Evolutionary conservation across 1,284 basidiomycete genomes (phyloP).

Genomic region (Melampsora americana): DNA sequence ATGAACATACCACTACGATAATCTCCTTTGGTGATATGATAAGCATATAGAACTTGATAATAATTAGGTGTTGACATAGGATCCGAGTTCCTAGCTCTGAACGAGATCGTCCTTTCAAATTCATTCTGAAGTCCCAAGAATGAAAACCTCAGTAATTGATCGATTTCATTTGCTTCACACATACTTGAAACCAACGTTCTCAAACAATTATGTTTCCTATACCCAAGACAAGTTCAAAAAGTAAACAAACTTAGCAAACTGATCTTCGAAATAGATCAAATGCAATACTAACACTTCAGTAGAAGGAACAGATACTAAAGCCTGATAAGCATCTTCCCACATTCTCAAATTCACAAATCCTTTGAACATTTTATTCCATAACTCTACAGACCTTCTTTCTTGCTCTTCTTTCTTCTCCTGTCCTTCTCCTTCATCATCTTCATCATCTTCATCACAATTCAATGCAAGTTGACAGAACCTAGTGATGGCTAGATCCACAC

Average conservation of each 20-base stretch:
- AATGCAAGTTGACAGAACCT: slow-evolving; percentile 40
- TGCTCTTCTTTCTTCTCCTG: neutral
- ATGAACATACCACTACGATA: slow-evolving; percentile 50
- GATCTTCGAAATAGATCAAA: neutral
- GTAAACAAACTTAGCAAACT: neutral
- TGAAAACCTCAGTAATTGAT: slow-evolving; percentile 74
- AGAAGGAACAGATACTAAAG: slow-evolving; percentile 20
- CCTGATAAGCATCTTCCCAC: slow-evolving; percentile 41
- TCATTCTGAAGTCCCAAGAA: slow-evolving; percentile 82
- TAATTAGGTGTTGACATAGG: slow-evolving; percentile 81
- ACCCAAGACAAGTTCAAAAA: slow-evolving; percentile 23
- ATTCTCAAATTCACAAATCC: slow-evolving; percentile 17
- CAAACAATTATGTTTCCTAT: slow-evolving; percentile 73
- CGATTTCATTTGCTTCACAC: slow-evolving; percentile 83
- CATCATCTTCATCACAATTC: neutral
- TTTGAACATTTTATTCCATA: slow-evolving; percentile 35
- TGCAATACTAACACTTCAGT: slow-evolving; percentile 22
- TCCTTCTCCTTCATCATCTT: neutral
- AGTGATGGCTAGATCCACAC: slow-evolving; percentile 26
- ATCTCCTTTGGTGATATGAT: slow-evolving; percentile 73
- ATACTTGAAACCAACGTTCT: slow-evolving; percentile 78
- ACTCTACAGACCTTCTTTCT: slow-evolving; percentile 14
- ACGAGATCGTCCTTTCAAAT: slow-evolving; percentile 81
- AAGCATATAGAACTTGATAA: slow-evolving; percentile 89
- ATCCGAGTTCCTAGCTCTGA: slow-evolving; percentile 91